phyloP scores from a whole-genome alignment of 345 rosid genomes.

The Anacardium occidentale region DNA sequence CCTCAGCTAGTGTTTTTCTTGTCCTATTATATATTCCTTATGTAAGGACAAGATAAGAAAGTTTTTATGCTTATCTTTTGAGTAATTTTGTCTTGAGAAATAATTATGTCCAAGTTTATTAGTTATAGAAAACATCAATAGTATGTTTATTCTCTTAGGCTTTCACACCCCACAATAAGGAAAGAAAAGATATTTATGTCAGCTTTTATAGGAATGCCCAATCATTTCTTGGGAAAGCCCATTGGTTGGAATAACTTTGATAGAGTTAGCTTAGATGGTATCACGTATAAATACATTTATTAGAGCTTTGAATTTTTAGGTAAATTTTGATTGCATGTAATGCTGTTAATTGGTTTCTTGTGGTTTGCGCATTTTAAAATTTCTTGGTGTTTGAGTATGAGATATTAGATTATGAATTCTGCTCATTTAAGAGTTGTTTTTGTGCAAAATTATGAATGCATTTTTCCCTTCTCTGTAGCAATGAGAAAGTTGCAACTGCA shows the following conservation, averaged over 20 bases:
- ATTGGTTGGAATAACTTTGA: neutral
- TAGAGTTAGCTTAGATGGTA: neutral
- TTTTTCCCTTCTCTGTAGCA: constrained; percentile 35
- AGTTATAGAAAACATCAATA: neutral
- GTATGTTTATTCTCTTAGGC: neutral
- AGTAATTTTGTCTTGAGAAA: neutral
- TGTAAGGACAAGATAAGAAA: neutral
- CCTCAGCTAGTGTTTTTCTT: neutral
- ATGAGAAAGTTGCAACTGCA: constrained; percentile 77
- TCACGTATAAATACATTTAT: neutral
- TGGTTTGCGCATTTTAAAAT: neutral
- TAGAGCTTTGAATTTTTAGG: neutral
- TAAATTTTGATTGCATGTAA: neutral
- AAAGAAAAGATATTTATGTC: neutral
- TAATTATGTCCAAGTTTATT: neutral
- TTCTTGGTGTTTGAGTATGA: neutral
- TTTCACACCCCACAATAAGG: neutral
- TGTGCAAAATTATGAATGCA: constrained; percentile 10
- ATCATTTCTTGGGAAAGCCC: neutral
- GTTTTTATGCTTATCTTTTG: neutral
- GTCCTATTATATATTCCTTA: neutral
- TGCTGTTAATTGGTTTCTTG: neutral
- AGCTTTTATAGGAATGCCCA: neutral
- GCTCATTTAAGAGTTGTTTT: neutral
- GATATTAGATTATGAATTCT: neutral